These are phyloP conservation scores for Alternaria gaisen DNA, from an alignment of 2,329 filamentous ascomycete species.

Conservation along the genomic window DNA sequence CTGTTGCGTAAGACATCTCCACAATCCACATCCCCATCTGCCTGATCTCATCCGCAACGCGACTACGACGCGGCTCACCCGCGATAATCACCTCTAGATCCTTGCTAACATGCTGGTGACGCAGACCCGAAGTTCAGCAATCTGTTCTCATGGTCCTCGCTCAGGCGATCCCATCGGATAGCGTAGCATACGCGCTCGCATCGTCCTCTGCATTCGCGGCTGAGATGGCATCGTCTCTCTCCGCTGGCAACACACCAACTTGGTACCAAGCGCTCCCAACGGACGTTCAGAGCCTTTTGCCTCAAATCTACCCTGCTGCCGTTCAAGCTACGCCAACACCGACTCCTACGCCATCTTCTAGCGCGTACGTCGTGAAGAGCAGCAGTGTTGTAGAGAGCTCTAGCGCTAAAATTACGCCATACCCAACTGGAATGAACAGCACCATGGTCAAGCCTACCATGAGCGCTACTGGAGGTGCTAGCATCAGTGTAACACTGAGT, in stretches of 20 bases:
- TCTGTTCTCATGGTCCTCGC: conserved; percentile 55
- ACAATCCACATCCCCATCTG: not conserved
- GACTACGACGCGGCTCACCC: conserved; percentile 5
- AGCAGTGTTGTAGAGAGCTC: conserved; percentile 6
- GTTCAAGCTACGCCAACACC: conserved; percentile 31
- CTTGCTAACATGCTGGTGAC: conserved; percentile 19
- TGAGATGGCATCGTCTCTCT: conserved; percentile 55
- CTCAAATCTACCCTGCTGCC: conserved; percentile 44
- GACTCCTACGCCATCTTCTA: conserved; percentile 16
- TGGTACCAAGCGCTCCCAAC: conserved; percentile 58
- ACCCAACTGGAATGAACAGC: conserved; percentile 14
- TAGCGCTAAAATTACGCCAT: not conserved
- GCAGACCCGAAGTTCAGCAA: conserved; percentile 36
- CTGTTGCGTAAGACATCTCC: conserved; percentile 31
- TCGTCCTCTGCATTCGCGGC: conserved; percentile 54
- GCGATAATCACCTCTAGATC: not conserved
- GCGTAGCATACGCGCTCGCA: conserved; percentile 52
- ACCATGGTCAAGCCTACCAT: conserved; percentile 14
- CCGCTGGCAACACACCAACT: conserved; percentile 53
- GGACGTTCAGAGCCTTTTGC: conserved; percentile 56
- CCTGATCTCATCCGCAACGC: not conserved
- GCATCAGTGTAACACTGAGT: conserved; percentile 10
- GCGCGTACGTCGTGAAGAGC: conserved; percentile 8
- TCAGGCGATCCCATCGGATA: conserved; percentile 56
- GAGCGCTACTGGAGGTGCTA: conserved; percentile 17